Conservation (phyloP, 768 basidiomycete species). For the Sistotremastrum suecicum region DNA sequence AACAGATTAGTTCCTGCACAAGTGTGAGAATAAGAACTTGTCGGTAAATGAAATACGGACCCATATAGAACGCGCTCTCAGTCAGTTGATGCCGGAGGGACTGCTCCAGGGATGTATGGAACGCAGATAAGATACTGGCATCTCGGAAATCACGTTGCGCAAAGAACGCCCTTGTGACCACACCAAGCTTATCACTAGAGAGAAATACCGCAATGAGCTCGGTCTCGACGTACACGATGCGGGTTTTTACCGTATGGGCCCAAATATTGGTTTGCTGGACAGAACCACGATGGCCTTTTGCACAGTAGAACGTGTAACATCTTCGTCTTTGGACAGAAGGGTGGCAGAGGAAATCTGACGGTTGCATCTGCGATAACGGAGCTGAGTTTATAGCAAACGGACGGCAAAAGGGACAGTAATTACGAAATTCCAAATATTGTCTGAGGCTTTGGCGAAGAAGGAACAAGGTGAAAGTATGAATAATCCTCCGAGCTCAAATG, state of each 20-base stretch:
- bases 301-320: constrained; percentile 90
- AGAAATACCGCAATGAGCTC: not conserved
- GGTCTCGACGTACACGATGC: not conserved
- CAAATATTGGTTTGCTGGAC: constrained; percentile 82
- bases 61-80: constrained; percentile 92
- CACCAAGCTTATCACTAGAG: constrained; percentile 75
- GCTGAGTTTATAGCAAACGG: not conserved
- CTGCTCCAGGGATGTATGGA: constrained; percentile 60
- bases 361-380: constrained; percentile 51
- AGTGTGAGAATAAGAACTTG: constrained; percentile 1
- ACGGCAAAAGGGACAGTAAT: constrained; percentile 14
- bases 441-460: constrained; percentile 48
- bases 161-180: constrained; percentile 86
- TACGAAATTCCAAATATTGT: constrained; percentile 96
- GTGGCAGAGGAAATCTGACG: constrained; percentile 79
- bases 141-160: constrained; percentile 83
- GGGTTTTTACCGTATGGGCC: constrained; percentile 64
- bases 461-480: constrained; percentile 88
- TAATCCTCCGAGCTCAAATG: constrained; percentile 94
- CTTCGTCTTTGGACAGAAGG: constrained; percentile 59
- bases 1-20: constrained; percentile 54
- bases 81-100: constrained; percentile 72
- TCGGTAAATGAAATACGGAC: constrained; percentile 28
- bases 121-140: constrained; percentile 79
- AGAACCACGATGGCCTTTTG: constrained; percentile 97